Base-by-base conservation (phyloP, 306 rosid genomes). In the Vachellia pachyceras region DNA sequence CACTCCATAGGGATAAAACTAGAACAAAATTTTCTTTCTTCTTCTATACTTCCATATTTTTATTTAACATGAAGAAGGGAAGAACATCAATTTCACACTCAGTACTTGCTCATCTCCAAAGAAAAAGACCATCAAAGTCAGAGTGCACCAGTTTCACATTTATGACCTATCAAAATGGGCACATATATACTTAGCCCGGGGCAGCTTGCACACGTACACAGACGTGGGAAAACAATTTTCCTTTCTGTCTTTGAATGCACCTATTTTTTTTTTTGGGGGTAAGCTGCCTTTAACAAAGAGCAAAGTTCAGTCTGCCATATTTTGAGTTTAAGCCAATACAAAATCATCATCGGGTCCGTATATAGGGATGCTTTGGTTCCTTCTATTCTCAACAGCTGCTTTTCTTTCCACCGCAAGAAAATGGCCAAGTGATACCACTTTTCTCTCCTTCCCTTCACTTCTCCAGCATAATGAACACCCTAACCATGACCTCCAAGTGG, bases 321-420 rank as follows among this genome's bases (percentile, higher is more conserved):
- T 52, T 65, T 66, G 77, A 44, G 70, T 33, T 65, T 78, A 77
- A 42, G 79, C 69, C 76, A 72, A 52, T 15, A 71, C 77, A 29
- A 82, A 42, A 75, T 82, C 85, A 49, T 70, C 77, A 4, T 70
- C 68, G 17, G 76, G 73, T 4, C 40, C 80, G 2, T 72, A 77
- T 49, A 77, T 7, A 5, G 63, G 33, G 57, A 22, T 33, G 40
- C 33, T 42, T 60, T 58, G 74, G 64, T 37, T 79, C 77, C 77
- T 79, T 79, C 81, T 80, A 35, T 75, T 79, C 42, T 61, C 64
- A 75, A 13, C 69, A 22, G 75, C 75, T 60, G 64, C 69, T 79
- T 29, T 79, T 79, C 78, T 79, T 61, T 84, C 84, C 68, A 39
- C 75, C 0, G 79, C 85, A 72, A 82, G 85, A 78, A 78, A 81